Evolutionary conservation across 306 rosid genomes (phyloP), one percentile per base, ranked within the genome.

Genomic region (Arachis hypogaea): DNA sequence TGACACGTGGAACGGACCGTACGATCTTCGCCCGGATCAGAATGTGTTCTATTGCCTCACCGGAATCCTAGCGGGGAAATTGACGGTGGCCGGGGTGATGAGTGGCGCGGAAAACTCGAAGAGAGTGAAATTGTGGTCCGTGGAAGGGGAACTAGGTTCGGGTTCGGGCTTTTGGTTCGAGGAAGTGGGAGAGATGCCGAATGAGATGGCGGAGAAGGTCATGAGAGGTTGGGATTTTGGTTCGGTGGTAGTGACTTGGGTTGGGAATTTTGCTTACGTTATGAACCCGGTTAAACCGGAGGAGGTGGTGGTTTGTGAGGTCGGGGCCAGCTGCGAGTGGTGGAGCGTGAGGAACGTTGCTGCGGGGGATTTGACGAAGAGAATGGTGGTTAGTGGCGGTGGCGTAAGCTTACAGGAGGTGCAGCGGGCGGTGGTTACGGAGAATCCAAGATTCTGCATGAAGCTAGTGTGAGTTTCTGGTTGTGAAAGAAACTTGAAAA

Each of bases 111-210:
- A 60, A 75, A 68, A 83, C 36, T 61, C 83, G 59, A 60, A 29
- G 44, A 49, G 82, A 10, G 72, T 93, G 56, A 91, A 81, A 72
- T 11, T 87, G 63, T 86, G 93, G 91, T 82, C 73, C 45, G 79
- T 82, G 56, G 72, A 54, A 2, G 88, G 79, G 12, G 87, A 69
- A 71, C 59, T 65, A 46, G 74, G 85, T 66, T 67, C 68, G 65
- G 74, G 18, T 46, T 46, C 51, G 51, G 51, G 51, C 3, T 4
- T 12, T 52, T 52, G 58, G 58, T 52, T 52, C 58, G 76, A 73
- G 72, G 83, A 80, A 64, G 54, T 90, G 1, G 89, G 89, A 1
- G 93, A 89, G 83, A 87, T 90, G 97, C 96, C 97, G 9, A 71
- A 43, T 73, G 82, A 55, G 82, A 63, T 87, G 83, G 77, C 88